These are phyloP conservation scores for Coemansia sp. DNA, from an alignment of 371 early-diverging fungal genomes.

Conservation along the genomic window DNA sequence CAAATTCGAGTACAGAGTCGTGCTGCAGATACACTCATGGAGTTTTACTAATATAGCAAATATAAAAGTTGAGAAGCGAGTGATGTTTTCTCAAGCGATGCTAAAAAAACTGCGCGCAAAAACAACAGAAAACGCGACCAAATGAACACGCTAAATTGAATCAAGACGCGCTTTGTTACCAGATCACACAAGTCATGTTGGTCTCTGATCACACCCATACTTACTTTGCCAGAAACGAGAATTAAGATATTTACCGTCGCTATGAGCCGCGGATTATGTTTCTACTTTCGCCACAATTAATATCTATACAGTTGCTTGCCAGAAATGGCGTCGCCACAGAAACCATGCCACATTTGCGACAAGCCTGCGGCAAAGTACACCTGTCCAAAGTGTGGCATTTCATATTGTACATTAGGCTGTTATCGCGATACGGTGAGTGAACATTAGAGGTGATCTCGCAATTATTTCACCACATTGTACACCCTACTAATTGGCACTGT, in stretches of 20 bases:
- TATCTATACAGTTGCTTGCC: too few species aligned
- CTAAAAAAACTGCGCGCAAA: conserved; percentile 5
- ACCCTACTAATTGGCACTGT: too few species aligned
- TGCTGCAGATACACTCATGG: background rate
- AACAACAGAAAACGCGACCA: background rate
- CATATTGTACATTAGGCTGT: conserved; percentile 43
- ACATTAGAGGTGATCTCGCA: background rate
- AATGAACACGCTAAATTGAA: background rate
- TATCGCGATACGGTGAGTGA: conserved; percentile 39
- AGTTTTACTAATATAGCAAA: background rate
- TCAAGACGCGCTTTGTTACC: background rate
- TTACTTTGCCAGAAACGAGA: too few species aligned
- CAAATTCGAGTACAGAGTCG: background rate
- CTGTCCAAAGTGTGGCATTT: conserved; percentile 40
- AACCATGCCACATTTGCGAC: conserved; percentile 18
- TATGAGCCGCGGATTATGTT: background rate
- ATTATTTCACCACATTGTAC: background rate
- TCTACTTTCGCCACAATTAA: too few species aligned
- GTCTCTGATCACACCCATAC: too few species aligned
- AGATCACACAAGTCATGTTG: too few species aligned
- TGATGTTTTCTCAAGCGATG: background rate
- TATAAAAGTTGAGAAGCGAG: background rate
- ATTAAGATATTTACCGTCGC: background rate
- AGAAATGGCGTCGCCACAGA: conserved; percentile 9
- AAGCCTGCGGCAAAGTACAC: conserved; percentile 43